phyloP scores from a whole-genome alignment of 1,139 yeast species.

The Magnusiomyces tetraspermus region DNA sequence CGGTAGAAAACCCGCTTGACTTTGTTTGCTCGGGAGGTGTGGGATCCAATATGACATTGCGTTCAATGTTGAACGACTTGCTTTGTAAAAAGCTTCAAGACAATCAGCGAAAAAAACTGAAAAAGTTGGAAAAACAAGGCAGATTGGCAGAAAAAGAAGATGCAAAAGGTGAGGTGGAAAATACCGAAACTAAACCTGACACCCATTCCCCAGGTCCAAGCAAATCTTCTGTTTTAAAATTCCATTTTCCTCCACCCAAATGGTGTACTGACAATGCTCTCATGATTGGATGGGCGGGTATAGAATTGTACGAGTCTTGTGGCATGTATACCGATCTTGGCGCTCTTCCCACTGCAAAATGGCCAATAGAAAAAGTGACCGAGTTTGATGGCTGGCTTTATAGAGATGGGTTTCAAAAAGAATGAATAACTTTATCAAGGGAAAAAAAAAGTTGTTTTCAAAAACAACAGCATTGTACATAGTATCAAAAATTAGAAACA shows the following conservation, averaged over 20 bases:
- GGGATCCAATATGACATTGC: slow-evolving; percentile 58
- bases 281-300: slow-evolving; percentile 97
- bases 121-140: not conserved
- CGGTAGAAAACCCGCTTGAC: slow-evolving; percentile 38
- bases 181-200: not conserved
- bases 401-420: not conserved
- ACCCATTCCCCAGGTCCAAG: slow-evolving; percentile 6
- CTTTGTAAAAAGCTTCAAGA: slow-evolving; percentile 25
- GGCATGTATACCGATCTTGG: slow-evolving; percentile 42
- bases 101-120: not conserved
- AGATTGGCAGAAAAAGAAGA: not conserved
- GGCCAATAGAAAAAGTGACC: slow-evolving; percentile 45
- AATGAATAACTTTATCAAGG: not conserved
- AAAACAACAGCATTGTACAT: too few relatives aligned
- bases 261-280: slow-evolving; percentile 92
- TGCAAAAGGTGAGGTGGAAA: not conserved
- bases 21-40: slow-evolving; percentile 93
- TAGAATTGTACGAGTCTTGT: slow-evolving; percentile 57
- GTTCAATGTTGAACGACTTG: slow-evolving; percentile 41
- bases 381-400: slow-evolving; percentile 13
- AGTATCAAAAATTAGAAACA: not conserved
- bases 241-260: slow-evolving; percentile 58
- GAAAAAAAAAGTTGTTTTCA: not conserved
- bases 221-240: too few relatives aligned
- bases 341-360: slow-evolving; percentile 55